These are phyloP conservation scores for Penicillium thymicola DNA, from an alignment of 2,329 filamentous ascomycete genomes.

Conservation along the genomic window DNA sequence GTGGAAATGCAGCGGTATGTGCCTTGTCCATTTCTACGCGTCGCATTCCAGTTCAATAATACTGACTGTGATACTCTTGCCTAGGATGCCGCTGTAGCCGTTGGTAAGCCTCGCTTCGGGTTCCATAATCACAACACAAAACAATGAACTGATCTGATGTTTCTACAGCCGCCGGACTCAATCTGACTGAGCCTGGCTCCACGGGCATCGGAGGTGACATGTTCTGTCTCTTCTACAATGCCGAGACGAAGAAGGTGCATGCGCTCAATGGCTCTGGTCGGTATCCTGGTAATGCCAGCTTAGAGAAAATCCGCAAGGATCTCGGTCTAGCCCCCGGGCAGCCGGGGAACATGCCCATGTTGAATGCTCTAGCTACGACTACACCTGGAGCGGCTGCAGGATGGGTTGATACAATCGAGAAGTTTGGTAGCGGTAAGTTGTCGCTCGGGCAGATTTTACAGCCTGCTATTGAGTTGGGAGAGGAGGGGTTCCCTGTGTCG, in stretches of 20 bases:
- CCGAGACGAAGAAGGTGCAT: constrained; percentile 73
- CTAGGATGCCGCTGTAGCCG: constrained; percentile 92
- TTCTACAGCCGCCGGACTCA: constrained; percentile 73
- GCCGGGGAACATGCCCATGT: constrained; percentile 64
- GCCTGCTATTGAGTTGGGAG: constrained; percentile 80
- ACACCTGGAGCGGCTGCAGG: constrained; percentile 88
- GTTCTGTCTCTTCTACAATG: constrained; percentile 92
- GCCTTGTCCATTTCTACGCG: background rate
- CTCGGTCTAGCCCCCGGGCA: constrained; percentile 62
- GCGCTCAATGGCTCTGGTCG: constrained; percentile 94
- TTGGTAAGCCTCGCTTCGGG: constrained; percentile 54
- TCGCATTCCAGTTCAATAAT: background rate
- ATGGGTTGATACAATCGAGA: constrained; percentile 85
- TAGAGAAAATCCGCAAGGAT: constrained; percentile 67
- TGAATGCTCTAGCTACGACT: constrained; percentile 76
- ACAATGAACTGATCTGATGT: constrained; percentile 9
- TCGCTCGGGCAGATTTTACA: constrained; percentile 71
- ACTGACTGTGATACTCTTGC: background rate
- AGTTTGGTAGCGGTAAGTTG: constrained; percentile 84
- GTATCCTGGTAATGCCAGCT: constrained; percentile 63
- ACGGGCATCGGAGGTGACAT: constrained; percentile 97
- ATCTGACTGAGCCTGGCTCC: constrained; percentile 87
- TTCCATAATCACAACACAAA: background rate
- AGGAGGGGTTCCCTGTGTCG: constrained; percentile 85
- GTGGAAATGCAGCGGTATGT: constrained; percentile 88